Base-by-base conservation (phyloP, 225 moss, liverwort and hornwort species). In the Rhytidiadelphus loreus region DNA sequence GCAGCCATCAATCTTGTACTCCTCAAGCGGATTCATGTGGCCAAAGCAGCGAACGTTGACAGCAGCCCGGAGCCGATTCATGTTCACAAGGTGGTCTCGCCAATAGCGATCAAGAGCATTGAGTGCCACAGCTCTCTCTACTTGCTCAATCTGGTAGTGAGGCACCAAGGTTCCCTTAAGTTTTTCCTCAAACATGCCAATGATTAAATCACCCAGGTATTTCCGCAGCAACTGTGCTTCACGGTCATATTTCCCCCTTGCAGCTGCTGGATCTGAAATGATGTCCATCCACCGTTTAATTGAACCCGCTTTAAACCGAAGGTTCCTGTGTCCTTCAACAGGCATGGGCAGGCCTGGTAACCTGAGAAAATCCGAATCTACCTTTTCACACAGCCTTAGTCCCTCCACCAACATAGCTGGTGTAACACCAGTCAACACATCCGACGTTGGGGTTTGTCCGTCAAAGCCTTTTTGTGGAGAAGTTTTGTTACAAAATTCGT, bases 1-100 rank as follows among this genome's bases (percentile, higher is more conserved):
- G 90, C 96, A 99, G 65, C 99, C 97, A 83, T 99, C 99, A 48
- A 99, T 99, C 92, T 99, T 99, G 88, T 99, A 99, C 86, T 99
- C 99, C 88, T 99, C 99, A 29, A 99, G 87, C 19, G 99, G 99
- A 83, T 99, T 99, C 99, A 99, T 94, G 87, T 99, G 99, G n/a
- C 99, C 99, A 89, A 99, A 99, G 93, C 96, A 96, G 83, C 99
- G 96, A 6, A 99, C 97, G 77, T 97, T 97, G 30, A 99, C 99
- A 87, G 99, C 96, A 75, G 97, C 97, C 14, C 99, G 97, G 60
- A 99, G 97, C 28, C 99, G 92, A 61, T 96, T 97, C 99, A 99
- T 99, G 79, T 99, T 99, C 89, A 99, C 95, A 76, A 99, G 97
- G 89, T 99, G 99, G 82, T 99, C 99, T 70, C 96, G 96, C 99